Conservation (phyloP, 495 filamentous ascomycete species). For the Hypoxylon lenormandii region DNA sequence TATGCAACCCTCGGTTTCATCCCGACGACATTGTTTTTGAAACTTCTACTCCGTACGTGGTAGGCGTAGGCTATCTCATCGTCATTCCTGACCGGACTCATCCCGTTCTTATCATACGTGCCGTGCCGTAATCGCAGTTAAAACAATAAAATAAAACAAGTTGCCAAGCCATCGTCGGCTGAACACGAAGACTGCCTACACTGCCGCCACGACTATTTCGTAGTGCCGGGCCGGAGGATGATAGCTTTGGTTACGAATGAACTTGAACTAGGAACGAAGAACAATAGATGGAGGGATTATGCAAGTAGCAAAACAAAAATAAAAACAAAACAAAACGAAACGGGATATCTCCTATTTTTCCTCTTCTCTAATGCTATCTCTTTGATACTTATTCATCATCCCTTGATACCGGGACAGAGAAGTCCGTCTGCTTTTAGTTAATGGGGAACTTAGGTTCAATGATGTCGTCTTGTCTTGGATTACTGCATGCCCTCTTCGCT, state of each 20-base stretch:
- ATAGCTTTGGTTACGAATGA: slow-evolving; percentile 5
- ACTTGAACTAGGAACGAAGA: slow-evolving; percentile 16
- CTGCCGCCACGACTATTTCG: slow-evolving; percentile 32
- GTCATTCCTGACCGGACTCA: slow-evolving; percentile 36
- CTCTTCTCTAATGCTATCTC: slow-evolving; percentile 16
- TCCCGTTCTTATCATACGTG: slow-evolving; percentile 41
- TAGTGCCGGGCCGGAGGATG: slow-evolving; percentile 39
- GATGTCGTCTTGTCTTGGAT: slow-evolving; percentile 48
- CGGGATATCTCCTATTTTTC: not conserved
- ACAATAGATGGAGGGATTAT: slow-evolving; percentile 9
- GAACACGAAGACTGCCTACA: slow-evolving; percentile 37
- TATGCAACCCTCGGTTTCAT: slow-evolving; percentile 52
- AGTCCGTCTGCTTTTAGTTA: slow-evolving; percentile 35
- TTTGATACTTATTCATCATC: slow-evolving; percentile 44
- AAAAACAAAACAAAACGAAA: not conserved
- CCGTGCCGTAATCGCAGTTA: slow-evolving; percentile 36
- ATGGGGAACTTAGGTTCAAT: slow-evolving; percentile 35
- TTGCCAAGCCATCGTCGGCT: slow-evolving; percentile 43
- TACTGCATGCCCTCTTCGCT: slow-evolving; percentile 27
- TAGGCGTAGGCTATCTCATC: slow-evolving; percentile 31
- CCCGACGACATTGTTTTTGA: slow-evolving; percentile 34
- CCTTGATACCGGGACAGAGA: slow-evolving; percentile 47
- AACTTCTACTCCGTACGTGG: slow-evolving; percentile 34
- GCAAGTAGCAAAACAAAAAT: not conserved
- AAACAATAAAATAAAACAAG: slow-evolving; percentile 5